Conservation (phyloP, 75 land plant genomes). For the Adiantum capillusveneris region DNA sequence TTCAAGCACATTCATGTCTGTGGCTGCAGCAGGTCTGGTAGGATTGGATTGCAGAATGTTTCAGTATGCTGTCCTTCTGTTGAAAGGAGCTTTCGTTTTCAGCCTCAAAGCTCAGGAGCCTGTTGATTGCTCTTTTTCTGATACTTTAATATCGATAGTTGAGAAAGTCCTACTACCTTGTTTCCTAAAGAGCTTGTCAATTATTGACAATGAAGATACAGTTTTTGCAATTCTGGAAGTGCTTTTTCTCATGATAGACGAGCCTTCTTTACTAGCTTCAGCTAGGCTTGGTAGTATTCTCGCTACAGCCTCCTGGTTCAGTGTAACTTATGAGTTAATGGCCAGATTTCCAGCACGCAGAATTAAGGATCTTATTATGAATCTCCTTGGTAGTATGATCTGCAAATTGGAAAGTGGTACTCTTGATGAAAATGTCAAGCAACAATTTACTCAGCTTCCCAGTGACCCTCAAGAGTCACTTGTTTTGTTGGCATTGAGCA, state of each 20-base stretch:
- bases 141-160: slow-evolving; percentile 36
- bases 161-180: slow-evolving; percentile 47
- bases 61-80: slow-evolving; percentile 34
- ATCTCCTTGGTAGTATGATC: slow-evolving; percentile 49
- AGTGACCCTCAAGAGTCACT: slow-evolving; percentile 66
- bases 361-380: slow-evolving; percentile 43
- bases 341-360: slow-evolving; percentile 53
- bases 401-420: slow-evolving; percentile 42
- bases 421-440: slow-evolving; percentile 42
- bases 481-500: slow-evolving; percentile 56
- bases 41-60: slow-evolving; percentile 26
- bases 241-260: slow-evolving; percentile 42
- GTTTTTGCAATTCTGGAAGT: slow-evolving; percentile 43
- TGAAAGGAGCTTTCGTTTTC: slow-evolving; percentile 52
- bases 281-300: slow-evolving; percentile 36
- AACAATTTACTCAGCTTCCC: slow-evolving; percentile 39
- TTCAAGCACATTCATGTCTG: slow-evolving; percentile 17
- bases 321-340: slow-evolving; percentile 51
- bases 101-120: slow-evolving; percentile 8
- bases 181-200: slow-evolving; percentile 17
- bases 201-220: slow-evolving; percentile 48
- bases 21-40: slow-evolving; percentile 1
- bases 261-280: slow-evolving; percentile 18
- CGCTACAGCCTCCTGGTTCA: slow-evolving; percentile 54
- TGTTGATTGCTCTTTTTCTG: slow-evolving; percentile 5